Conservation (phyloP, 192 early-diverging fungal species). For the Globomyces pollinis-pini region DNA sequence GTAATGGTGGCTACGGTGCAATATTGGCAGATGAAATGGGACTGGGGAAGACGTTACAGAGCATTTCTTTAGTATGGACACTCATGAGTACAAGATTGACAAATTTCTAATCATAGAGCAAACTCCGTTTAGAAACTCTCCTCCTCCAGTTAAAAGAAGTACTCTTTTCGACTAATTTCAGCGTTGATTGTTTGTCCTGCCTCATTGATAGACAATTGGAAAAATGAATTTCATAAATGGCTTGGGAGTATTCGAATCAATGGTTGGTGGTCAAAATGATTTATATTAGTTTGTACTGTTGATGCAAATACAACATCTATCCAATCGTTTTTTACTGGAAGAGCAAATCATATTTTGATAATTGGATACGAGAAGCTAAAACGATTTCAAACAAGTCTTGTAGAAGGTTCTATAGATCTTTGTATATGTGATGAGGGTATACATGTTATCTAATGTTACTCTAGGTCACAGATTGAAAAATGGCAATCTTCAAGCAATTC, state of each 20-base stretch:
- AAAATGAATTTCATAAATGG: conserved; percentile 51
- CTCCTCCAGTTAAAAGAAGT: conserved; percentile 16
- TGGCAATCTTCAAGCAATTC: conserved; percentile 17
- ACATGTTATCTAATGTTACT: not conserved
- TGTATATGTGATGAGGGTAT: conserved; percentile 33
- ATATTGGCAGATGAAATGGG: conserved; percentile 51
- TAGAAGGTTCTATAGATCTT: conserved; percentile 22
- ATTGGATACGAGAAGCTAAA: conserved; percentile 20
- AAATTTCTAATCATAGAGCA: too few species aligned
- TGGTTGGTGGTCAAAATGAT: too few species aligned
- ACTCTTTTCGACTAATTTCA: too few species aligned
- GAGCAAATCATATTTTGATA: conserved; percentile 19
- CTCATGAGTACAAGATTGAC: too few species aligned
- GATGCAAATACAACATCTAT: conserved; percentile 12
- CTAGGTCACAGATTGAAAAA: conserved; percentile 40
- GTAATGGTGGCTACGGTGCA: too few species aligned
- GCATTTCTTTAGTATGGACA: conserved; percentile 40
- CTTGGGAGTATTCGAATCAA: conserved; percentile 37
- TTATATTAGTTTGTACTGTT: too few species aligned
- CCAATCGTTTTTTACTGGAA: conserved; percentile 17
- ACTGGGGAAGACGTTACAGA: conserved; percentile 43
- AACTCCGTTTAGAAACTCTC: not conserved
- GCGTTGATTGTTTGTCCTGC: conserved; percentile 45
- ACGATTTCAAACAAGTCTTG: conserved; percentile 6
- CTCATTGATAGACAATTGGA: conserved; percentile 39